A percentile compares a stretch with the other conserved stretches of the same genome.
Evolutionary conservation across 106 monocot species (phyloP).

Genomic region (Apostasia shenzhenica): DNA sequence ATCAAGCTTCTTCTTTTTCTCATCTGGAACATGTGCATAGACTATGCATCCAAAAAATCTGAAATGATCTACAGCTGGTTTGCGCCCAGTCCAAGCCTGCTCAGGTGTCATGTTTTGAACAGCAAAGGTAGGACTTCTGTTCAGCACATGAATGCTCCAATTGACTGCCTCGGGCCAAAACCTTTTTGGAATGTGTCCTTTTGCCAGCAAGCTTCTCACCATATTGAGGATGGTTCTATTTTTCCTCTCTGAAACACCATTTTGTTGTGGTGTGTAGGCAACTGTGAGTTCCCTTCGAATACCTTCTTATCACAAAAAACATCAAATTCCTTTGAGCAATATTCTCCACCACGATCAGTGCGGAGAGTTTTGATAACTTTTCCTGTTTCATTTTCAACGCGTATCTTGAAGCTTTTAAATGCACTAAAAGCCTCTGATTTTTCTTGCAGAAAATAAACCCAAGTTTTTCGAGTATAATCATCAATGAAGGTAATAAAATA

Average conservation of each 20-base stretch:
- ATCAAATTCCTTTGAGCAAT: background rate
- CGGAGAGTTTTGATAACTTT: background rate
- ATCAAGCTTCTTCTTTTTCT: background rate
- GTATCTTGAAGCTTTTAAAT: conserved; percentile 3
- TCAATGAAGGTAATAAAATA: conserved; percentile 10
- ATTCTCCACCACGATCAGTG: background rate
- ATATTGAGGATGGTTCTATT: background rate
- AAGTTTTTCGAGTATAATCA: conserved; percentile 9
- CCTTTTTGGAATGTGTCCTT: background rate
- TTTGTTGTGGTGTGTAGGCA: background rate
- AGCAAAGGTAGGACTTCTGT: background rate
- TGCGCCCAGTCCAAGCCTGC: background rate
- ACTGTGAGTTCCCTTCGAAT: background rate
- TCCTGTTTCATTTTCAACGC: background rate
- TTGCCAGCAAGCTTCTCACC: background rate
- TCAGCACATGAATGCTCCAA: background rate
- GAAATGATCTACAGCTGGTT: background rate
- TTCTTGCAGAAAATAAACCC: conserved; percentile 7
- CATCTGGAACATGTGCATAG: background rate
- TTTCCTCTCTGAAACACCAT: background rate
- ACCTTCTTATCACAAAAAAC: background rate
- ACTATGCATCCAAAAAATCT: background rate
- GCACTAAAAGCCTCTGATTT: background rate
- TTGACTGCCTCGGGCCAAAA: background rate
- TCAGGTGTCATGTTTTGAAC: background rate